phyloP scores from a whole-genome alignment of 495 filamentous ascomycete genomes.

The Aspergillus hancockii region DNA sequence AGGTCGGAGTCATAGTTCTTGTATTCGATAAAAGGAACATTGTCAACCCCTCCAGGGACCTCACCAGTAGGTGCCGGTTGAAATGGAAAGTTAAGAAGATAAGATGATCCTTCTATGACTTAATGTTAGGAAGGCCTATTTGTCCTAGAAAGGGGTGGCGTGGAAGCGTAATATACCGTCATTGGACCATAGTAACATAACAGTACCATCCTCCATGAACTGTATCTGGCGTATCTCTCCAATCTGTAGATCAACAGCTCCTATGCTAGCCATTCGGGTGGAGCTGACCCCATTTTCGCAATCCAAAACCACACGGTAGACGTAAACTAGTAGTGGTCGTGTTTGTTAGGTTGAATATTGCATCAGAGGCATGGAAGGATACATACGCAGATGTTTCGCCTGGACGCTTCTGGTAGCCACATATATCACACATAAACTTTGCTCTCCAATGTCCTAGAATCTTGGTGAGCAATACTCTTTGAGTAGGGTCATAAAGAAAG shows the following conservation, averaged over 20 bases:
- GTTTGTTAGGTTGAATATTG: conserved; percentile 3
- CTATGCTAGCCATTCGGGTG: conserved; percentile 39
- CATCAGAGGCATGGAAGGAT: background rate
- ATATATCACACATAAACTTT: conserved; percentile 37
- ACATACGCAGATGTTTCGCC: conserved; percentile 37
- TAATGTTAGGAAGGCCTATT: conserved; percentile 19
- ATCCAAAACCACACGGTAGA: conserved; percentile 50
- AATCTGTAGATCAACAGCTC: conserved; percentile 41
- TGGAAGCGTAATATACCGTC: conserved; percentile 33
- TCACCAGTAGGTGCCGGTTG: conserved; percentile 17
- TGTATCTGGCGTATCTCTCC: conserved; percentile 53
- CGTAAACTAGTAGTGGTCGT: conserved; percentile 38
- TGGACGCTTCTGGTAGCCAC: conserved; percentile 34
- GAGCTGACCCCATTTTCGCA: conserved; percentile 59
- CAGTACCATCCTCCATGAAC: conserved; percentile 54
- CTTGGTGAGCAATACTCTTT: conserved; percentile 1
- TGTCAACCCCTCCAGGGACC: conserved; percentile 2
- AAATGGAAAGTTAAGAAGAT: conserved; percentile 44
- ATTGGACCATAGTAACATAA: conserved; percentile 52
- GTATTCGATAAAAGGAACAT: conserved; percentile 15
- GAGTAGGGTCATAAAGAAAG: background rate
- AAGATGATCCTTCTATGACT: conserved; percentile 25
- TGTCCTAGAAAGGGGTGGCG: conserved; percentile 11
- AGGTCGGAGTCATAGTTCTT: conserved; percentile 21
- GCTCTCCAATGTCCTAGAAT: conserved; percentile 25